phyloP scores from a whole-genome alignment of 2,329 filamentous ascomycete genomes.

The Nectriaceae sp. region DNA sequence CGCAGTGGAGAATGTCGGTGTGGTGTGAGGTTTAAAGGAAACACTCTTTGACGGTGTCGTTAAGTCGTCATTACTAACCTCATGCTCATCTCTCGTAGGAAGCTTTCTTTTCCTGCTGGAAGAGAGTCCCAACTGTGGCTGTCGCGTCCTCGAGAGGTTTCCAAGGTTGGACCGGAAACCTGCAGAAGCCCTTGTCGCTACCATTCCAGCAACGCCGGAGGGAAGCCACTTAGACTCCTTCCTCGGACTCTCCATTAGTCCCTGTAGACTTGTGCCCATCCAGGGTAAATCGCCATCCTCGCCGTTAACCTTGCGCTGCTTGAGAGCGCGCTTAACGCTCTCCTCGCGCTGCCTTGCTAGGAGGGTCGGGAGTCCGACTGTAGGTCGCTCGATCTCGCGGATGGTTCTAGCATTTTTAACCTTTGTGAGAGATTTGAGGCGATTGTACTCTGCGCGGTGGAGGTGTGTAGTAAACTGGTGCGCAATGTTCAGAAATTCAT shows the following conservation, averaged over 20 bases:
- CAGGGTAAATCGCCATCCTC: conserved; percentile 21
- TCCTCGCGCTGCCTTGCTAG: conserved; percentile 25
- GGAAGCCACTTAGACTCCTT: conserved; percentile 33
- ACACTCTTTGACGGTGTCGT: conserved; percentile 16
- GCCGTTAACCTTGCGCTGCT: conserved; percentile 25
- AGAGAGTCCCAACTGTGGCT: background rate
- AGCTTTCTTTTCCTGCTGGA: conserved; percentile 17
- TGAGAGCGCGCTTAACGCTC: conserved; percentile 18
- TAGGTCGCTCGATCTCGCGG: conserved; percentile 52
- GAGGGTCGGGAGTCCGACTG: conserved; percentile 41
- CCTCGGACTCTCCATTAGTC: conserved; percentile 46
- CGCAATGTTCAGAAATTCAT: conserved; percentile 71
- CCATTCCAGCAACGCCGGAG: conserved; percentile 17
- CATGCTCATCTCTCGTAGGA: conserved; percentile 12
- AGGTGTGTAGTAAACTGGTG: conserved; percentile 72
- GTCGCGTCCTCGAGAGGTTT: conserved; percentile 14
- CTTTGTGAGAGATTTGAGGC: conserved; percentile 60
- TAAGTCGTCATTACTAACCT: conserved; percentile 18
- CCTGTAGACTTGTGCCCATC: conserved; percentile 38
- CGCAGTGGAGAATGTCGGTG: conserved; percentile 6
- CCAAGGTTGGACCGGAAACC: conserved; percentile 24
- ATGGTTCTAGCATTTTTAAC: conserved; percentile 56
- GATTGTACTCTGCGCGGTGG: conserved; percentile 75
- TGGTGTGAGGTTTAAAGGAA: conserved; percentile 6
- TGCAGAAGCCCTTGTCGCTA: conserved; percentile 29